Conservation (phyloP, 768 basidiomycete genomes). For the Mycena kentingensis region DNA sequence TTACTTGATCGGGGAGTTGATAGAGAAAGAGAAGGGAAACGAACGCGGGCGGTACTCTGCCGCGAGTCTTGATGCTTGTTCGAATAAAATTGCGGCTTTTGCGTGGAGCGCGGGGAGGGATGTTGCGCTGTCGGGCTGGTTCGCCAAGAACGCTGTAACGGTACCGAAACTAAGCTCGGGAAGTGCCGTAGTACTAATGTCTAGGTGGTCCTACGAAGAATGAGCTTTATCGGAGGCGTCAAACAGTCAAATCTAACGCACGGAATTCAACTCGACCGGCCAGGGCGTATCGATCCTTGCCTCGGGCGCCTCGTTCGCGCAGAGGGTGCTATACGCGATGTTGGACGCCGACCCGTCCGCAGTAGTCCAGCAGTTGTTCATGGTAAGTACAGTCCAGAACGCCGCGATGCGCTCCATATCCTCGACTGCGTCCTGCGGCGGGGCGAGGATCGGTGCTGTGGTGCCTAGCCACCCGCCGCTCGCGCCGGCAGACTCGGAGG, state of each 20-base stretch:
- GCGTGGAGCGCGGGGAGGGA: not conserved
- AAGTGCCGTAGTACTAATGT: conserved; percentile 7
- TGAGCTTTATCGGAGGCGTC: not conserved
- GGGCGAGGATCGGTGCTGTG: conserved; percentile 26
- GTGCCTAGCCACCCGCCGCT: conserved; percentile 10
- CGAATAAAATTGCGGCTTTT: conserved; percentile 1
- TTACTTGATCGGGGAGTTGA: not conserved
- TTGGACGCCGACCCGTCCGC: conserved; percentile 32
- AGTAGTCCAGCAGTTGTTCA: conserved; percentile 39
- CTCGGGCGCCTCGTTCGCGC: conserved; percentile 17
- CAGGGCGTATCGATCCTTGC: conserved; percentile 41
- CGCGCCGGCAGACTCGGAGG: conserved; percentile 8
- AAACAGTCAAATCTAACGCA: conserved; percentile 1
- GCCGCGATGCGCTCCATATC: conserved; percentile 31
- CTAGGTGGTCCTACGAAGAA: not conserved
- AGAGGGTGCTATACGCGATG: conserved; percentile 35
- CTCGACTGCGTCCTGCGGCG: conserved; percentile 33
- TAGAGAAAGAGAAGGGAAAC: not conserved
- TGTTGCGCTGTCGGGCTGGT: not conserved
- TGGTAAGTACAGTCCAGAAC: conserved; percentile 37
- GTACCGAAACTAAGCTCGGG: conserved; percentile 12
- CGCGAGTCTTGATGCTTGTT: not conserved
- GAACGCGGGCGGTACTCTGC: not conserved
- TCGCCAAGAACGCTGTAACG: conserved; percentile 5
- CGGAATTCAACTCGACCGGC: conserved; percentile 33